Conservation (phyloP, 257 asterid genomes). For the Solanum clarkiae region DNA sequence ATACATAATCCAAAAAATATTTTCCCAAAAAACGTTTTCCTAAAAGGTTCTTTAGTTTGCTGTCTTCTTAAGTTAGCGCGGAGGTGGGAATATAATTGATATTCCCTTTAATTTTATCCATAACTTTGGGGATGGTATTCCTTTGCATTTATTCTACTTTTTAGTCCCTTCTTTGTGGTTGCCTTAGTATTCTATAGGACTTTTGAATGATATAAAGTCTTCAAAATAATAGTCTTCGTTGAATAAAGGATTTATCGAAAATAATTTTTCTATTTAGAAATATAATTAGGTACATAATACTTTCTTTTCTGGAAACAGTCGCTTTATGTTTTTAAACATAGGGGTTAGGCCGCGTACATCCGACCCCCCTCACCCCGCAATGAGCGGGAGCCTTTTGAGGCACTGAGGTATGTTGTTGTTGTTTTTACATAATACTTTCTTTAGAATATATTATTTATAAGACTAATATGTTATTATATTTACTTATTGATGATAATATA, state of each 20-base stretch:
- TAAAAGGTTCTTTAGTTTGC: neutral
- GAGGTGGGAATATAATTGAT: neutral
- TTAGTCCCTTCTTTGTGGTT: neutral
- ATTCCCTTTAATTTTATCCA: neutral
- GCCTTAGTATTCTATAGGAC: neutral
- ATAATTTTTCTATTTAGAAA: neutral
- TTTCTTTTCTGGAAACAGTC: too few relatives aligned
- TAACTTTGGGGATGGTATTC: neutral
- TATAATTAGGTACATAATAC: too few relatives aligned
- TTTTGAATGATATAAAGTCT: neutral
- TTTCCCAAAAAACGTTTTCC: neutral
- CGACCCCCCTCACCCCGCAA: too few relatives aligned
- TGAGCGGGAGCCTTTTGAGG: too few relatives aligned
- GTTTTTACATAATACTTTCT: neutral
- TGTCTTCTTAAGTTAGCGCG: neutral
- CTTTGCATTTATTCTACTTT: neutral
- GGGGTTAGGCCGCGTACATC: too few relatives aligned
- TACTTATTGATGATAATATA: too few relatives aligned
- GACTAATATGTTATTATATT: too few relatives aligned
- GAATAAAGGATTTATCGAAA: neutral
- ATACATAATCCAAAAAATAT: neutral
- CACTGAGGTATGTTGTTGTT: too few relatives aligned
- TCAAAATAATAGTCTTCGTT: neutral
- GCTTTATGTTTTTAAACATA: too few relatives aligned
- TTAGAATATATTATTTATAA: fast-evolving